These are phyloP conservation scores for Dictyostelium citrinum DNA, from an alignment of 78 protist genomes.

Conservation along the genomic window DNA sequence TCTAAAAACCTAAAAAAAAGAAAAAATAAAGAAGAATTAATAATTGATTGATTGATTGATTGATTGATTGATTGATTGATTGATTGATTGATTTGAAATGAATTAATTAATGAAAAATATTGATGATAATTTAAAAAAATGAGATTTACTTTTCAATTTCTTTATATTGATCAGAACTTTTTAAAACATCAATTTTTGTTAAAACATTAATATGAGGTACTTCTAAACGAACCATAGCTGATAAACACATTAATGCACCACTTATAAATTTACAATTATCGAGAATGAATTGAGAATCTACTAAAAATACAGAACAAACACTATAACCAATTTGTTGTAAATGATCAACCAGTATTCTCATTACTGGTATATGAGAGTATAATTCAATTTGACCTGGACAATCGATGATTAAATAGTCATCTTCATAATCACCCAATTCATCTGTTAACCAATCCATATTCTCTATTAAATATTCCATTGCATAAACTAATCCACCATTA, in stretches of 20 bases:
- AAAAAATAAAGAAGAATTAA: background rate
- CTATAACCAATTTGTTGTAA: conserved; percentile 80
- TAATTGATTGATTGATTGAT: no score
- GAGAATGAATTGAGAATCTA: conserved; percentile 91
- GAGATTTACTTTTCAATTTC: conserved; percentile 41
- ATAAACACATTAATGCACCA: conserved; percentile 86
- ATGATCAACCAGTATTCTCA: conserved; percentile 74
- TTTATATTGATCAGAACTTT: background rate
- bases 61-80: no score
- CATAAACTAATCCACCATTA: conserved; percentile 97
- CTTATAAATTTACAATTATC: conserved; percentile 80
- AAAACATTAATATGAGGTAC: conserved; percentile 95
- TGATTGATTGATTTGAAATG: no score
- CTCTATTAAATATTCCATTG: conserved; percentile 94
- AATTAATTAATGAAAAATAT: background rate
- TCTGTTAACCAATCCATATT: conserved; percentile 94
- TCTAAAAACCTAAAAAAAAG: conserved; percentile 37
- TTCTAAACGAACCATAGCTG: conserved; percentile 96
- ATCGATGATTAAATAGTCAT: conserved; percentile 97
- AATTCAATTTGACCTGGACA: conserved; percentile 99
- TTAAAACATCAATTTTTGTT: conserved; percentile 93
- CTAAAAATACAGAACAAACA: conserved; percentile 84
- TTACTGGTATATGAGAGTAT: conserved; percentile 93
- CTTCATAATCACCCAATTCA: conserved; percentile 91
- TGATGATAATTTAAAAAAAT: no score